Evolutionary conservation across 2,329 filamentous ascomycete species (phyloP).

Genomic region (Aspergillus unguis): DNA sequence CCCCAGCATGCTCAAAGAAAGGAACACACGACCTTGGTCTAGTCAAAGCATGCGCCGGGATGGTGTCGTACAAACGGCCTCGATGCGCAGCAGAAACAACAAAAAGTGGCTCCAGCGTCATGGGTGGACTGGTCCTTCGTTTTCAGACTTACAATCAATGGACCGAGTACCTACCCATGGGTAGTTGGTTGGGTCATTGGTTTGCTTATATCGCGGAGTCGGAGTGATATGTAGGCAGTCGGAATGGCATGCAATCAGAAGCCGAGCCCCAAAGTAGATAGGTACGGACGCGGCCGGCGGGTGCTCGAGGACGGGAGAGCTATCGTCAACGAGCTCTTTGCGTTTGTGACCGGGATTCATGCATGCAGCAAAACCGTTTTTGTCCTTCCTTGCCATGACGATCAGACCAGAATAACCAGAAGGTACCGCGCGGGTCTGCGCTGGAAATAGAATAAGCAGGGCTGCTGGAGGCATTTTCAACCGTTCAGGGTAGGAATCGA

Average conservation of each 20-base stretch:
- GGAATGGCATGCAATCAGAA: slow-evolving; percentile 4
- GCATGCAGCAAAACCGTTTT: slow-evolving; percentile 13
- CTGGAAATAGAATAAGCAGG: background rate
- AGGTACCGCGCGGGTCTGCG: background rate
- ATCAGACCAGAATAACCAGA: background rate
- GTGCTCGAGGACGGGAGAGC: slow-evolving; percentile 5
- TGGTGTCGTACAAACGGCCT: slow-evolving; percentile 12
- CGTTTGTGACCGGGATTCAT: slow-evolving; percentile 15
- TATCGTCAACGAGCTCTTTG: slow-evolving; percentile 2
- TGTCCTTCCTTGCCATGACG: slow-evolving; percentile 6
- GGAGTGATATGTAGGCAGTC: background rate
- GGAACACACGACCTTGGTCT: slow-evolving; percentile 5
- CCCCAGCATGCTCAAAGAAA: background rate
- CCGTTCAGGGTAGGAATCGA: no score
- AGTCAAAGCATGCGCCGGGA: slow-evolving; percentile 5
- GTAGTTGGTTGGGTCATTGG: no score
- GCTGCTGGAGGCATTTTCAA: background rate
- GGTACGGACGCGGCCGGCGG: background rate
- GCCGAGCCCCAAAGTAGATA: background rate
- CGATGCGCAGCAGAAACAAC: slow-evolving; percentile 4
- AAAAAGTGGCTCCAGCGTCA: background rate
- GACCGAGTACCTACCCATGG: background rate
- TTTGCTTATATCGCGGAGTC: no score
- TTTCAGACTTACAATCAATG: no score
- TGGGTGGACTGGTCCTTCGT: slow-evolving; percentile 2